These are phyloP conservation scores for Apiospora rasikravindrae DNA, from an alignment of 2,329 filamentous ascomycete species.

Conservation along the genomic window DNA sequence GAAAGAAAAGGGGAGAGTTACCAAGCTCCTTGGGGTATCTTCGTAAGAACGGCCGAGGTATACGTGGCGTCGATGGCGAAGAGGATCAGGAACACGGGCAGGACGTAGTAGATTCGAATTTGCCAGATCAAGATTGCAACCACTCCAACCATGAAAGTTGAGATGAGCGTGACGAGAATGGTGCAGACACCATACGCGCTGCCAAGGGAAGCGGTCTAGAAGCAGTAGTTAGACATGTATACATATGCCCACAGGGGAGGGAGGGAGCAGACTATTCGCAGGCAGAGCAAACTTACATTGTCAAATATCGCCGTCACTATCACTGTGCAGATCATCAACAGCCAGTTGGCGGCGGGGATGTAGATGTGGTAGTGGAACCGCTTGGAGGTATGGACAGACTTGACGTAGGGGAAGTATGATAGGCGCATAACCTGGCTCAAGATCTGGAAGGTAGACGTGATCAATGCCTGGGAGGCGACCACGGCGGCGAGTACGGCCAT, in stretches of 20 bases:
- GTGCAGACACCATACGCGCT: slow-evolving; percentile 78
- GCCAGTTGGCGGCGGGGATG: slow-evolving; percentile 74
- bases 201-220: slow-evolving; percentile 65
- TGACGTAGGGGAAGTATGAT: slow-evolving; percentile 74
- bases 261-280: no score
- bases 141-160: slow-evolving; percentile 72
- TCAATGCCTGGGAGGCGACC: slow-evolving; percentile 77
- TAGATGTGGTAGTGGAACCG: slow-evolving; percentile 75
- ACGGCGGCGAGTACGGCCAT: slow-evolving; percentile 71
- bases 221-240: background rate
- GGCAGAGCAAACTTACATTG: slow-evolving; percentile 19
- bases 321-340: slow-evolving; percentile 75
- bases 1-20: background rate
- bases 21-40: slow-evolving; percentile 72
- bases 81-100: slow-evolving; percentile 64
- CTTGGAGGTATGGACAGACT: slow-evolving; percentile 69
- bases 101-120: slow-evolving; percentile 60
- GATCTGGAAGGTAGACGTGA: slow-evolving; percentile 72
- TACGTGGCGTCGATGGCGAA: slow-evolving; percentile 68
- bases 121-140: slow-evolving; percentile 74
- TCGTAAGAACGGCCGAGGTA: slow-evolving; percentile 69
- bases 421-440: slow-evolving; percentile 58
- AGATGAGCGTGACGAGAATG: slow-evolving; percentile 76
- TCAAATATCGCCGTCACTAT: slow-evolving; percentile 70
- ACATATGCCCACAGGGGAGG: background rate